Conservation (phyloP, 371 early-diverging fungal species). For the Mortierella sp. region DNA sequence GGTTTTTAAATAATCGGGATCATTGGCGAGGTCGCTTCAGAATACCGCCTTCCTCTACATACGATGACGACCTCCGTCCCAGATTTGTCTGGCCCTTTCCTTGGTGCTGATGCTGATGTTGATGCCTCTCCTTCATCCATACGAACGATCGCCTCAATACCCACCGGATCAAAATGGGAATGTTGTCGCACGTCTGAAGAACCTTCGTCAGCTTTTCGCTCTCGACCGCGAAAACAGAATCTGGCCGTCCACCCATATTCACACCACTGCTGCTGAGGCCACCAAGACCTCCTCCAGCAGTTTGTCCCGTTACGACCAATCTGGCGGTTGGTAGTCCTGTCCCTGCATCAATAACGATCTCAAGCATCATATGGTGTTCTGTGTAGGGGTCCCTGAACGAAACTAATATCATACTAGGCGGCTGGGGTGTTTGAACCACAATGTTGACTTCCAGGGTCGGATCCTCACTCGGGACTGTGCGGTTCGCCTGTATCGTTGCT, state of each 20-base stretch:
- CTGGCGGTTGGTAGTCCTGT: constrained; percentile 26
- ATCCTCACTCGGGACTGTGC: constrained; percentile 11
- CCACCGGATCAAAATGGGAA: constrained; percentile 53
- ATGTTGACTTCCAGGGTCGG: constrained; percentile 25
- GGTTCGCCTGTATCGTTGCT: constrained; percentile 5
- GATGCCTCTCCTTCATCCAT: constrained; percentile 38
- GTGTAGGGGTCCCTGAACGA: constrained; percentile 43
- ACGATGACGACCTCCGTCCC: constrained; percentile 24
- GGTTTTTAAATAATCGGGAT: too few relatives aligned
- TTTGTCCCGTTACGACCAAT: constrained; percentile 8
- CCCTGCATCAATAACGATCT: constrained; percentile 39
- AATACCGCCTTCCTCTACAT: constrained; percentile 35
- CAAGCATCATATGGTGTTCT: constrained; percentile 30
- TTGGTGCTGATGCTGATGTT: constrained; percentile 11
- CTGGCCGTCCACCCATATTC: background rate
- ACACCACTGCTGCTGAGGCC: background rate
- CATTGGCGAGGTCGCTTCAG: constrained; percentile 38
- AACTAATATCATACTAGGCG: constrained; percentile 33
- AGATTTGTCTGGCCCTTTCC: constrained; percentile 2
- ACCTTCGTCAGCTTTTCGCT: constrained; percentile 31
- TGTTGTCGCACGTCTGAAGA: constrained; percentile 29
- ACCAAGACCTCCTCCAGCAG: background rate
- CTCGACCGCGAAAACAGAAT: constrained; percentile 17
- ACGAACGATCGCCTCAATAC: constrained; percentile 30
- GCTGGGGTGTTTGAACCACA: constrained; percentile 46